Conservation (phyloP, 345 rosid genomes). For the Rhizophora mangle region DNA sequence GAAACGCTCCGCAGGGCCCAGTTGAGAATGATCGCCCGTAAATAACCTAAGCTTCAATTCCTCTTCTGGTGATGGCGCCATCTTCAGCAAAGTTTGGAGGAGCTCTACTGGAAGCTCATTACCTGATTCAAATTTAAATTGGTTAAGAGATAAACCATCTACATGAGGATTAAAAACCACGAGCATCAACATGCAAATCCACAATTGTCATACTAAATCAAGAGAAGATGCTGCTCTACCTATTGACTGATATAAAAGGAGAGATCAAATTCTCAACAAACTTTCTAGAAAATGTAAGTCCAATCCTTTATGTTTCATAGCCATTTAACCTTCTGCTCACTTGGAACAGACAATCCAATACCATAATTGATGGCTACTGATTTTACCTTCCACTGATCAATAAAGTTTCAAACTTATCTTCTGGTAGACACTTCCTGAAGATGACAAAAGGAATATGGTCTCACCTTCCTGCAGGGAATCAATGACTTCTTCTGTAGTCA, state of each 20-base stretch:
- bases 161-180: not conserved
- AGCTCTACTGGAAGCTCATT: slow-evolving; percentile 30
- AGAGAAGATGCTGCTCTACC: not conserved
- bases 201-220: not conserved
- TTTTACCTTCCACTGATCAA: no score
- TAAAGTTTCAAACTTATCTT: no score
- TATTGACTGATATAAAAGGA: not conserved
- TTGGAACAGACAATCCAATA: no score
- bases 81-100: slow-evolving; percentile 23
- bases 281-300: not conserved
- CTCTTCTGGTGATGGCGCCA: slow-evolving; percentile 30
- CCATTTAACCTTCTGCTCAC: no score
- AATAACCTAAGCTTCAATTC: slow-evolving; percentile 25
- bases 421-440: no score
- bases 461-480: slow-evolving; percentile 27
- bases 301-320: no score
- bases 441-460: not conserved
- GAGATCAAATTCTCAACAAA: not conserved
- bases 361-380: no score
- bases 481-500: slow-evolving; percentile 25
- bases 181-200: not conserved
- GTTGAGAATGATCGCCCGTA: slow-evolving; percentile 9
- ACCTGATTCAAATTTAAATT: slow-evolving; percentile 11
- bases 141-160: not conserved
- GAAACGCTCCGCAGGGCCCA: slow-evolving; percentile 31